Base-by-base conservation (phyloP, 257 asterid species). In the Pogostemon cablin region DNA sequence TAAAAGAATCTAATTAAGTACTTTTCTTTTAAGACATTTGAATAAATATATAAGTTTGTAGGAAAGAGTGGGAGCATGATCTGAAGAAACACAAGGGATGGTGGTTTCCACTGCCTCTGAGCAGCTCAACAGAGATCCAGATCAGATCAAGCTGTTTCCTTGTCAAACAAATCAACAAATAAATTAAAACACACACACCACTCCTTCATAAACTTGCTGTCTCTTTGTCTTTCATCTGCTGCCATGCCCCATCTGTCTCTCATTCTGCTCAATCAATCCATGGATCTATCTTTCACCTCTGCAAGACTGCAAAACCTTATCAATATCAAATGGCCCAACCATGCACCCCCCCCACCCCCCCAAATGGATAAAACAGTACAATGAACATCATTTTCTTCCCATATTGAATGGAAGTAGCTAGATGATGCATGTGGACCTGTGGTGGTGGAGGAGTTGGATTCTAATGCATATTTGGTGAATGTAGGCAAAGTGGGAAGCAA, bases 61-160 rank as follows among this genome's bases (percentile, higher is more conserved):
- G 4, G 4, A 53, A 71, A 38, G 2, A 7, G 5, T 6, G 20
- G 57, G 8, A 49, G 63, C 62, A 70, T 62, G 65, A 61, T 56
- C 34, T 65, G 77, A 69, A 61, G 82, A 52, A 75, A 73, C 70
- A 75, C 76, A 75, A 69, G 72, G 75, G 78, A 43, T 65, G 11
- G 47, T 64, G 74, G 75, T 80, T 68, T 75, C 79, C 78, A 60
- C 41, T 87, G 95, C 89, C 84, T 75, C 80, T 78, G 83, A 81
- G 60, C 62, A 65, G 79, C 60, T 6, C 37, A 64, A 85, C 96
- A 86, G 59, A 87, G 91, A 90, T 86, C 85, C 73, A 84, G 91
- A 90, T 87, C 77, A 68, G 81, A 84, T 86, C 89, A 70, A 77
- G 50, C 2, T 85, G 91, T 81, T 78, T 75, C 86, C 82, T 76